These are phyloP conservation scores for Syncephalis plumigaleata DNA, from an alignment of 371 early-diverging fungal genomes.

Conservation along the genomic window DNA sequence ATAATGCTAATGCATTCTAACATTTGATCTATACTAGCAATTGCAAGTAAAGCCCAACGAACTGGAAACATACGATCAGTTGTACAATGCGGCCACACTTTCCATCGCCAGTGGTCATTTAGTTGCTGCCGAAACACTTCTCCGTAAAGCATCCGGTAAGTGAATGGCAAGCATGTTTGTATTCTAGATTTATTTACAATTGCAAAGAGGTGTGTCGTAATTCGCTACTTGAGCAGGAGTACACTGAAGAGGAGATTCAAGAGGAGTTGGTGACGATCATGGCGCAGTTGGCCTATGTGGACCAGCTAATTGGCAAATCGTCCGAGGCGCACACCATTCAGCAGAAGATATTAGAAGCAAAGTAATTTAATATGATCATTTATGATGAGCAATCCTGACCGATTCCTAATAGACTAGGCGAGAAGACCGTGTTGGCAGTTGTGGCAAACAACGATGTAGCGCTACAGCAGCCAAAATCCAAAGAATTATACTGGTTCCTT, in stretches of 20 bases:
- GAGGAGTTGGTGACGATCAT: constrained; percentile 46
- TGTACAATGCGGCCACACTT: neutral
- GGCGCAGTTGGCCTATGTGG: constrained; percentile 56
- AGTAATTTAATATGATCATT: constrained; percentile 15
- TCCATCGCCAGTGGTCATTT: constrained; percentile 13
- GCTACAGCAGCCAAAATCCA: too few relatives aligned
- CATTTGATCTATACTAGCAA: neutral
- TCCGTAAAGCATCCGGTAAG: constrained; percentile 35
- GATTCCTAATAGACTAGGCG: too few relatives aligned
- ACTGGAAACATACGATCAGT: neutral
- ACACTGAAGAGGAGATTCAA: constrained; percentile 43
- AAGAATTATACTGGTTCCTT: too few relatives aligned
- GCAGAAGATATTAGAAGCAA: constrained; percentile 31
- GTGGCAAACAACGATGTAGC: too few relatives aligned
- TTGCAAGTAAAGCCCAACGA: neutral
- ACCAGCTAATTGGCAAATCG: constrained; percentile 36
- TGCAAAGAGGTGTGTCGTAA: constrained; percentile 19
- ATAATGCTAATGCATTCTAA: neutral
- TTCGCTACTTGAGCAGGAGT: constrained; percentile 21
- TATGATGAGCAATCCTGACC: too few relatives aligned
- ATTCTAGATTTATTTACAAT: constrained; percentile 1
- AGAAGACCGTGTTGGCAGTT: too few relatives aligned
- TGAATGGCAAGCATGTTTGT: neutral
- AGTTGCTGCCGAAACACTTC: constrained; percentile 28
- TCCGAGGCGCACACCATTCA: constrained; percentile 44